Evolutionary conservation across 352 stramenopile genomes (phyloP).

Genomic region (Lagenidium giganteum): DNA sequence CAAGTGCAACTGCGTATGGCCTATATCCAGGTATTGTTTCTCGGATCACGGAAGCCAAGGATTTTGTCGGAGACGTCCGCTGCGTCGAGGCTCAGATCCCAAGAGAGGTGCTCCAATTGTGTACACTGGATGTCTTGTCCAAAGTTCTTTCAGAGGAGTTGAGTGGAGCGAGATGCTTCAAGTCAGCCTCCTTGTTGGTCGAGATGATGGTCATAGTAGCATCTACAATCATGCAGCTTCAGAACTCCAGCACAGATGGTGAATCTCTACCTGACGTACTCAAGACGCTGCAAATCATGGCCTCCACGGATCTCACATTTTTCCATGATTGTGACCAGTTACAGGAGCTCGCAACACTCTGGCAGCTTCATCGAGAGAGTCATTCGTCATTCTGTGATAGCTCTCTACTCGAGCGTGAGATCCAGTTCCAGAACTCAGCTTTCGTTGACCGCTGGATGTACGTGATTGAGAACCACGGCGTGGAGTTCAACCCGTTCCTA

Average conservation of each 20-base stretch:
- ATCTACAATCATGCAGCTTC: conserved; percentile 33
- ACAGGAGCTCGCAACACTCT: conserved; percentile 55
- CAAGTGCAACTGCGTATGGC: conserved; percentile 10
- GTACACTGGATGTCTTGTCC: conserved; percentile 50
- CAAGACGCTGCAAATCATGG: conserved; percentile 77
- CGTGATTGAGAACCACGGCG: conserved; percentile 26
- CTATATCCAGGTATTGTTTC: no score
- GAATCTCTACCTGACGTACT: conserved; percentile 21
- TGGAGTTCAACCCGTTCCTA: conserved; percentile 71
- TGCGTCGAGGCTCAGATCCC: conserved; percentile 4
- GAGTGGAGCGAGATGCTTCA: conserved; percentile 20
- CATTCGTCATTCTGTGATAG: conserved; percentile 38
- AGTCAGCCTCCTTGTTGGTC: conserved; percentile 23
- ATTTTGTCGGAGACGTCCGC: conserved; percentile 22
- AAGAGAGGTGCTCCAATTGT: conserved; percentile 36
- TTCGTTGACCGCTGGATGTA: conserved; percentile 46
- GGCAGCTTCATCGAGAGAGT: conserved; percentile 47
- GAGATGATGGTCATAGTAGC: conserved; percentile 50
- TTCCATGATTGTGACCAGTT: conserved; percentile 50
- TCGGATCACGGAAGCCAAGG: conserved; percentile 16
- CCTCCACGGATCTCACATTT: conserved; percentile 65
- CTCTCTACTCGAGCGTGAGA: conserved; percentile 1
- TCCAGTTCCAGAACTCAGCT: conserved; percentile 20
- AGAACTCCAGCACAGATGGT: conserved; percentile 10
- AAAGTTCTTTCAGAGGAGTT: conserved; percentile 24